Percentiles rank a stretch among this genome's conserved stretches.
Evolutionary conservation across 495 filamentous ascomycete species (phyloP).

Genomic region (Trichoderma gamsii): DNA sequence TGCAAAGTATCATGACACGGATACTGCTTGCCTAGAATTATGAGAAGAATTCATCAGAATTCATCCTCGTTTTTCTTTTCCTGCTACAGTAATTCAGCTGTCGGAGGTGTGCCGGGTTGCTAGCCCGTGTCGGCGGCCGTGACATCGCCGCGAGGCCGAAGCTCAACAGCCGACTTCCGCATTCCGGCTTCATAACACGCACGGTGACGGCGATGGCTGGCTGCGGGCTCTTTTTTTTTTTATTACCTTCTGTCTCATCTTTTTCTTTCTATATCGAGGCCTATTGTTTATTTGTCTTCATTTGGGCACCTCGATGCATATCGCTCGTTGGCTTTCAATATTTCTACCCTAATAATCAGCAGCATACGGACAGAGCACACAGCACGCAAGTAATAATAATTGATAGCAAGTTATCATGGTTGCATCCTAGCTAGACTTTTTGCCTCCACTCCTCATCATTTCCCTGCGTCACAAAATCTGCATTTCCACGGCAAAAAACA

Average conservation of each 20-base stretch:
- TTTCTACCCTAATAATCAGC: no score
- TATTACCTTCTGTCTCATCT: background rate
- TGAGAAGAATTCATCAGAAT: no score
- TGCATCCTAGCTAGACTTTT: background rate
- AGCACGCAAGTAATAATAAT: slow-evolving; percentile 1
- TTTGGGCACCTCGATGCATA: background rate
- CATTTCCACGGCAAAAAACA: background rate
- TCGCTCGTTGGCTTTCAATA: background rate
- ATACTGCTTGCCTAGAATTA: no score
- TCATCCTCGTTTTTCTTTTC: background rate
- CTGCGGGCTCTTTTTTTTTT: background rate
- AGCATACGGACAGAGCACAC: background rate
- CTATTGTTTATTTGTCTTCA: background rate
- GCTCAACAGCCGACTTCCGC: background rate
- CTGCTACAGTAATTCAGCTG: background rate
- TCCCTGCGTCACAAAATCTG: background rate
- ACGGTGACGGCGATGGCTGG: background rate
- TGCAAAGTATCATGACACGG: background rate
- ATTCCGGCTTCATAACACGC: background rate
- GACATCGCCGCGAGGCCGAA: slow-evolving; percentile 7
- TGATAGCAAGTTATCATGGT: background rate
- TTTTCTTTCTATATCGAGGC: background rate
- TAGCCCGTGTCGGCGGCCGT: background rate
- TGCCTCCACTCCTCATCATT: background rate
- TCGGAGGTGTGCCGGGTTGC: background rate